These are phyloP conservation scores for Zygosaccharomyces bisporus DNA, from an alignment of 805 yeast species.

Conservation along the genomic window DNA sequence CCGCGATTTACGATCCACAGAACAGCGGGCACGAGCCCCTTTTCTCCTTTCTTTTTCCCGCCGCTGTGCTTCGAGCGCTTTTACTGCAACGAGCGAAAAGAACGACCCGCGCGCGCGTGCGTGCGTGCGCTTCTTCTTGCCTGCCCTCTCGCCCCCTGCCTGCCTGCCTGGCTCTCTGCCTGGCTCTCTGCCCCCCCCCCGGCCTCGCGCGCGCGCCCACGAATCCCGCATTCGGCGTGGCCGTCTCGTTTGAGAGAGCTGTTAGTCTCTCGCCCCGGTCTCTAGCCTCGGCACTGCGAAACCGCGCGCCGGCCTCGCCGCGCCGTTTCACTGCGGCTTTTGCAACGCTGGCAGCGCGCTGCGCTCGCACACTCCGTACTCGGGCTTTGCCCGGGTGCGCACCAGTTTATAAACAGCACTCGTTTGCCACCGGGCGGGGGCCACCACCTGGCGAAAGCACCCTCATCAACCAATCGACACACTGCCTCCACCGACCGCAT, in stretches of 20 bases:
- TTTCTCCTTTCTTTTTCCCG: too few relatives aligned
- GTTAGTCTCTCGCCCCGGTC: not conserved
- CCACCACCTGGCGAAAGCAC: not conserved
- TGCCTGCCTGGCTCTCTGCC: too few relatives aligned
- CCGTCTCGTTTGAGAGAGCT: not conserved
- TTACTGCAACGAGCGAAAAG: not conserved
- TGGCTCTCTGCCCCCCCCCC: too few relatives aligned
- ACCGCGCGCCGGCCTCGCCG: not conserved
- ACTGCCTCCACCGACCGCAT: not conserved
- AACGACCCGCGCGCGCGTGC: not conserved
- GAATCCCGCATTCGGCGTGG: not conserved
- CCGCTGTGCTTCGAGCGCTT: not conserved
- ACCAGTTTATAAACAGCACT: not conserved
- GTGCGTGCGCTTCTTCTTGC: too few relatives aligned
- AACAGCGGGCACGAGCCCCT: not conserved
- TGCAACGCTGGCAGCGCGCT: not conserved
- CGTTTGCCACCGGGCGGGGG: slow-evolving; percentile 1
- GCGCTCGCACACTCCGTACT: not conserved
- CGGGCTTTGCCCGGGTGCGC: not conserved
- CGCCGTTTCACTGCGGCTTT: not conserved
- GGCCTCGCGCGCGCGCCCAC: too few relatives aligned
- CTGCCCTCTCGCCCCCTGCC: too few relatives aligned
- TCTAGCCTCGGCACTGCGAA: not conserved
- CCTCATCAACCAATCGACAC: not conserved
- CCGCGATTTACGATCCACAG: slow-evolving; percentile 41